Conservation (phyloP, 1,139 yeast genomes). For the Magnusiomyces tetraspermus region DNA sequence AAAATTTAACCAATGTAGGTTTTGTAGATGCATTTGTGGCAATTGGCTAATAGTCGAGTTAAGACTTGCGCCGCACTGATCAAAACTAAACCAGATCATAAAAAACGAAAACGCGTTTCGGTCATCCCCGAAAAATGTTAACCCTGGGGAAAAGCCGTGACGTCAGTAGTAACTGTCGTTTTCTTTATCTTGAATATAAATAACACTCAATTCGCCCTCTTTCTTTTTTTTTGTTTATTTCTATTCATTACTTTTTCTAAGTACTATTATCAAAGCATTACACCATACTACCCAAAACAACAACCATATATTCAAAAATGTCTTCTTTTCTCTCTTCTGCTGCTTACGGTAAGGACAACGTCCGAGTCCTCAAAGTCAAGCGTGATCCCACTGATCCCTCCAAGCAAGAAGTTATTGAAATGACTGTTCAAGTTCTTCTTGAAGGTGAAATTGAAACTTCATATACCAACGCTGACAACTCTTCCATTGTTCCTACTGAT, state of each 20-base stretch:
- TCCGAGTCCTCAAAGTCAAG: constrained; percentile 79
- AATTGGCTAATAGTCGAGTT: neutral
- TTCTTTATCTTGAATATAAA: too few species aligned
- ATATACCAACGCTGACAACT: constrained; percentile 79
- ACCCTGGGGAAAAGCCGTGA: too few species aligned
- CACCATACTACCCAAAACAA: too few species aligned
- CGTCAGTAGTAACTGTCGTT: too few species aligned
- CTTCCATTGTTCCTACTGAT: constrained; percentile 87
- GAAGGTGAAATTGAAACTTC: constrained; percentile 70
- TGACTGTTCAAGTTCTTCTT: constrained; percentile 65
- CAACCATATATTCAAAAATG: too few species aligned
- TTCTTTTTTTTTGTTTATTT: too few species aligned
- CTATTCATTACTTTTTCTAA: too few species aligned
- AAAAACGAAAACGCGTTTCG: too few species aligned
- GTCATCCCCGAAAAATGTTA: too few species aligned
- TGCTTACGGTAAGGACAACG: constrained; percentile 83
- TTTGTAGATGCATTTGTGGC: neutral
- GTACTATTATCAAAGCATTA: too few species aligned
- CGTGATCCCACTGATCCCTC: constrained; percentile 61
- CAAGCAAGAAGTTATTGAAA: constrained; percentile 74
- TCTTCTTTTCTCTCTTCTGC: constrained; percentile 7
- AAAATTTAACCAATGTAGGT: too few species aligned
- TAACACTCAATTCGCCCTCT: too few species aligned
- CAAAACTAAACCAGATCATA: neutral
- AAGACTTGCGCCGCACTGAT: neutral